Evolutionary conservation across 2,329 filamentous ascomycete species (phyloP).

Genomic region (Monosporascus sp.): DNA sequence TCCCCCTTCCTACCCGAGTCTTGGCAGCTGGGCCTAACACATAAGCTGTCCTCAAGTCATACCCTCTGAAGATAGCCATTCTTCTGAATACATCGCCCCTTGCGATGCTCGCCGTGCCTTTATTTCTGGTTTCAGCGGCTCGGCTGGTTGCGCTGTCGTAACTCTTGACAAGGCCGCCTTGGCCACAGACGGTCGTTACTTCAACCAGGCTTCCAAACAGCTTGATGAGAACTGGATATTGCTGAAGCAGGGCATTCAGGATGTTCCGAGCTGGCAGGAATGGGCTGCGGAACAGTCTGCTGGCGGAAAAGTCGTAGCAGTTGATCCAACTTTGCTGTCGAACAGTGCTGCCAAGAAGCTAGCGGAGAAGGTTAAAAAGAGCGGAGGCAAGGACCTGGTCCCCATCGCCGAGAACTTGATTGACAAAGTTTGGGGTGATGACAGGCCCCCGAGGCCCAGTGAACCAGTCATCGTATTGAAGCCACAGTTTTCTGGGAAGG

Average conservation of each 20-base stretch:
- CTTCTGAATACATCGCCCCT: slow-evolving; percentile 96
- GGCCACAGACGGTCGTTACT: slow-evolving; percentile 94
- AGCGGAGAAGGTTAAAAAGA: slow-evolving; percentile 79
- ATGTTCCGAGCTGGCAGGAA: slow-evolving; percentile 96
- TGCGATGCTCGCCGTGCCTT: slow-evolving; percentile 88
- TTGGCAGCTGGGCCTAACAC: slow-evolving; percentile 14
- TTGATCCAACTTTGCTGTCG: slow-evolving; percentile 84
- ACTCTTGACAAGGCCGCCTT: slow-evolving; percentile 81
- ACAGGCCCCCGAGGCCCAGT: slow-evolving; percentile 67
- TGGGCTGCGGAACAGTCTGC: slow-evolving; percentile 87
- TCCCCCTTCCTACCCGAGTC: background rate
- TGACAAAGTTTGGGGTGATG: slow-evolving; percentile 79
- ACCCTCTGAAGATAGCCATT: slow-evolving; percentile 94
- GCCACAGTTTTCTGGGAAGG: slow-evolving; percentile 73
- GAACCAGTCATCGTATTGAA: slow-evolving; percentile 70
- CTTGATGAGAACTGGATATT: slow-evolving; percentile 88
- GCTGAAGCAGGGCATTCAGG: slow-evolving; percentile 86
- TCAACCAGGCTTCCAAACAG: slow-evolving; percentile 91
- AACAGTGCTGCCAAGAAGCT: slow-evolving; percentile 61
- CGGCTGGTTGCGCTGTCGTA: slow-evolving; percentile 86
- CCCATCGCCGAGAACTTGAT: slow-evolving; percentile 78
- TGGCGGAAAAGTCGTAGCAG: slow-evolving; percentile 80
- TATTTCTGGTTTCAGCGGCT: slow-evolving; percentile 92
- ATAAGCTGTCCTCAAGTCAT: slow-evolving; percentile 57
- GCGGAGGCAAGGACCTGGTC: slow-evolving; percentile 70